Percentiles rank a stretch among this genome's conserved stretches.
Conservation (phyloP, 1,139 yeast species). For the Hemisphaericaspora xylofermentans region DNA sequence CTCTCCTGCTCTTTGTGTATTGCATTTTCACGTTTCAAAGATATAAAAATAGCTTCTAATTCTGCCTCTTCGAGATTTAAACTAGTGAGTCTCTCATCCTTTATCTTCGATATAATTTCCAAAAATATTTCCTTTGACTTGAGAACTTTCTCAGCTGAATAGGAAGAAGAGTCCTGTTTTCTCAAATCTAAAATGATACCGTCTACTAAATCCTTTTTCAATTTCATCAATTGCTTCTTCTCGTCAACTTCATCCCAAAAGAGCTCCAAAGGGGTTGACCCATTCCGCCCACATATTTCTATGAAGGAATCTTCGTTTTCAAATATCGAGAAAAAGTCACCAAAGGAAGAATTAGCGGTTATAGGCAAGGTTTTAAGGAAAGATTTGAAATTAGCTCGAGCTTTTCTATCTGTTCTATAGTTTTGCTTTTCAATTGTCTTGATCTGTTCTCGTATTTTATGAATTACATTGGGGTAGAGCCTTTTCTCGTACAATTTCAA, state of each 20-base stretch:
- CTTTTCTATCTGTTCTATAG: slow-evolving; percentile 58
- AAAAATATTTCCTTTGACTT: slow-evolving; percentile 22
- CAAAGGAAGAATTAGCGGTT: slow-evolving; percentile 60
- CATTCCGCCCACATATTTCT: slow-evolving; percentile 70
- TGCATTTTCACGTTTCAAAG: slow-evolving; percentile 25
- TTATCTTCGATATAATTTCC: slow-evolving; percentile 16
- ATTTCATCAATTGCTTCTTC: slow-evolving; percentile 53
- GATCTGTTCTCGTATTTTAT: slow-evolving; percentile 35
- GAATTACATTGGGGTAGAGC: slow-evolving; percentile 39
- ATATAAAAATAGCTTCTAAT: slow-evolving; percentile 25
- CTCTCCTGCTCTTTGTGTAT: slow-evolving; percentile 16
- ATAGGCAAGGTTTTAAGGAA: slow-evolving; percentile 45
- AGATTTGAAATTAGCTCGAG: slow-evolving; percentile 57
- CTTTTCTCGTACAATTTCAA: slow-evolving; percentile 52
- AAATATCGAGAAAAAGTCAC: slow-evolving; percentile 50
- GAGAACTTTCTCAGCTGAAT: slow-evolving; percentile 18
- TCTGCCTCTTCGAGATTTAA: slow-evolving; percentile 21
- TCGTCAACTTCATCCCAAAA: slow-evolving; percentile 77
- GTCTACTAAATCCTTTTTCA: slow-evolving; percentile 59
- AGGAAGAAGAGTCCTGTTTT: slow-evolving; percentile 9
- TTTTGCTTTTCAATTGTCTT: slow-evolving; percentile 38
- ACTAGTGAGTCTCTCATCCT: slow-evolving; percentile 30
- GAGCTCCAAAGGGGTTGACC: slow-evolving; percentile 76
- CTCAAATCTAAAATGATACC: slow-evolving; percentile 45
- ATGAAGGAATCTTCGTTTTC: slow-evolving; percentile 60